Percentiles rank a stretch among this genome's conserved stretches.
These are phyloP conservation scores for Erigeron philadelphicus DNA, from an alignment of 140 eudicot species.

Conservation along the genomic window DNA sequence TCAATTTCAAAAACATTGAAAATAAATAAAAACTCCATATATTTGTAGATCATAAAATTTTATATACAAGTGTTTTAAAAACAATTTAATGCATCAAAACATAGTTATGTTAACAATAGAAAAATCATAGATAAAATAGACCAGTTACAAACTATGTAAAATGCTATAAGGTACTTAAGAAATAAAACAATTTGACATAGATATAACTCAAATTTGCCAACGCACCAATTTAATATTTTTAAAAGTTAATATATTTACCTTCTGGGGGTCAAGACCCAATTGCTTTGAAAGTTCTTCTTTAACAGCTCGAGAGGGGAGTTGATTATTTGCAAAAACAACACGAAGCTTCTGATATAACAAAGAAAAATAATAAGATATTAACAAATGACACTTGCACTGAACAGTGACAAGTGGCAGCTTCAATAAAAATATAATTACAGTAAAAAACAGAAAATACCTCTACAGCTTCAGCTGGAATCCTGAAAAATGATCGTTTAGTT, in stretches of 20 bases:
- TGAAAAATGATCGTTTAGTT: constrained; percentile 38
- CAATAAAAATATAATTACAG: background rate
- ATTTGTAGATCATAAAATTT: no score
- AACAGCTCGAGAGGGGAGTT: constrained; percentile 76
- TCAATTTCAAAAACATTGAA: no score
- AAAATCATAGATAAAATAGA: no score
- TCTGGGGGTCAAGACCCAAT: constrained; percentile 73
- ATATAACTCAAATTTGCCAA: no score
- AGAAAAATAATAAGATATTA: constrained; percentile 6
- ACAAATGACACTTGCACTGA: constrained; percentile 3
- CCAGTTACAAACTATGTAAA: no score
- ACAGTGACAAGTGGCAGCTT: constrained; percentile 11
- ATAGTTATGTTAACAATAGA: no score
- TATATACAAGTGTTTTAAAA: no score
- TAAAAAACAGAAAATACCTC: constrained; percentile 42
- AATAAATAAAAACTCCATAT: no score
- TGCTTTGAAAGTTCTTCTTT: constrained; percentile 64
- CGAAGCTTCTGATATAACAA: constrained; percentile 68
- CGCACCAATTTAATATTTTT: no score
- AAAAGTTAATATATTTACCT: constrained; percentile 40
- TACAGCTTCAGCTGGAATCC: constrained; percentile 69
- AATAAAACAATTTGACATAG: no score
- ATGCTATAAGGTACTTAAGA: no score
- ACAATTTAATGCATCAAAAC: no score
- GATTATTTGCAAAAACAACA: constrained; percentile 65